These are phyloP conservation scores for Cyamopsis tetragonoloba DNA, from an alignment of 306 rosid genomes.

Conservation along the genomic window DNA sequence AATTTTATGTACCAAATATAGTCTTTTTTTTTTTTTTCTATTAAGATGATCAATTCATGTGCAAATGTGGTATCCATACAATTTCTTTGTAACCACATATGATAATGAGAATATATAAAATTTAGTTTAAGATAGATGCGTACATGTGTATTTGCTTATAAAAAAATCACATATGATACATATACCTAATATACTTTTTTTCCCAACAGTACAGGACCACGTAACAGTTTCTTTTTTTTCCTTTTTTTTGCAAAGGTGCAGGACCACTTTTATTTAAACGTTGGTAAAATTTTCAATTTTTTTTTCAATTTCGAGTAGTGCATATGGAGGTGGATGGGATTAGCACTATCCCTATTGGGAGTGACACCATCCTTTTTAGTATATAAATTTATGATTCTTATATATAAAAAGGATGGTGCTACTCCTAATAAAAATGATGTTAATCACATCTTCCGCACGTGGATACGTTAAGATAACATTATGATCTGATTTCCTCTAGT, in stretches of 20 bases:
- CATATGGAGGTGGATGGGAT: too few relatives aligned
- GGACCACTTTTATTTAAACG: background rate
- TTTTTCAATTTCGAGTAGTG: background rate
- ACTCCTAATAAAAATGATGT: too few relatives aligned
- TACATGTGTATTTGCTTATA: too few relatives aligned
- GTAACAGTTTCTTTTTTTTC: background rate
- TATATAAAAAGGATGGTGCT: too few relatives aligned
- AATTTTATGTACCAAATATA: background rate
- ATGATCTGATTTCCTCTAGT: background rate
- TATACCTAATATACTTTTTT: background rate
- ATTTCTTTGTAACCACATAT: background rate
- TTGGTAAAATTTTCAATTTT: background rate
- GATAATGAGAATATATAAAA: too few relatives aligned
- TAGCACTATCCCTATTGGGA: too few relatives aligned
- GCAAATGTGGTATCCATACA: background rate
- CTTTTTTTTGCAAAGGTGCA: background rate
- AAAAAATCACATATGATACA: background rate
- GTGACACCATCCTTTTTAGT: too few relatives aligned
- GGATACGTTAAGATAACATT: background rate
- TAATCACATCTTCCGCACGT: too few relatives aligned
- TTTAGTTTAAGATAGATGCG: too few relatives aligned
- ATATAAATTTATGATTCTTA: too few relatives aligned
- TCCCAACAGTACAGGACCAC: background rate
- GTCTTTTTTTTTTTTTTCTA: too few relatives aligned
- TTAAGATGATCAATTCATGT: background rate